These are phyloP conservation scores for Aspergillus haitiensis DNA, from an alignment of 495 filamentous ascomycete genomes.

Conservation along the genomic window DNA sequence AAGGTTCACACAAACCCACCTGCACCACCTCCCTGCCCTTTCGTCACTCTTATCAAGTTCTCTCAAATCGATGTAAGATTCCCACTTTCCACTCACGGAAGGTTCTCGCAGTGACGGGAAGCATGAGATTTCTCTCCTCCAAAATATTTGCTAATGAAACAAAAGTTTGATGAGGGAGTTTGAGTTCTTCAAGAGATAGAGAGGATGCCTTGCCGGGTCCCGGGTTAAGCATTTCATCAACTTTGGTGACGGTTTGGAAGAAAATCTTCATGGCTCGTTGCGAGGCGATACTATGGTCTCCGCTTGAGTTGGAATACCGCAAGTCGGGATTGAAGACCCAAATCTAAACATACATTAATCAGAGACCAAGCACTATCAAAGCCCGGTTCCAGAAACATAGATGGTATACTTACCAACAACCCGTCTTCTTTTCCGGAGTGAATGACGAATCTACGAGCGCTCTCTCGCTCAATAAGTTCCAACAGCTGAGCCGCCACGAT, in stretches of 20 bases:
- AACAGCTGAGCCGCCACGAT: slow-evolving; percentile 54
- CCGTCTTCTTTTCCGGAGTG: slow-evolving; percentile 41
- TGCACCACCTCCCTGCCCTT: too few relatives aligned
- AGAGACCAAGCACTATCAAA: slow-evolving; percentile 34
- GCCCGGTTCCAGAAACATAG: slow-evolving; percentile 8
- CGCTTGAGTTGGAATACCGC: slow-evolving; percentile 56
- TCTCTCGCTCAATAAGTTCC: slow-evolving; percentile 51
- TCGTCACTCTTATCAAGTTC: neutral
- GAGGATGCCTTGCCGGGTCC: slow-evolving; percentile 42
- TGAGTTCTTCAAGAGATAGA: slow-evolving; percentile 64
- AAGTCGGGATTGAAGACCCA: slow-evolving; percentile 76
- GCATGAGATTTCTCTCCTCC: slow-evolving; percentile 48
- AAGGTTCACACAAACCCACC: too few relatives aligned
- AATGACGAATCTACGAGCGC: slow-evolving; percentile 48
- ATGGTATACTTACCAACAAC: slow-evolving; percentile 37
- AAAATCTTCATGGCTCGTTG: slow-evolving; percentile 67
- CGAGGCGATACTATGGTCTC: slow-evolving; percentile 31
- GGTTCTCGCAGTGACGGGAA: slow-evolving; percentile 55
- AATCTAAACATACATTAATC: slow-evolving; percentile 38
- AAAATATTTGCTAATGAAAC: slow-evolving; percentile 44
- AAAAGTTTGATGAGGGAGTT: slow-evolving; percentile 54
- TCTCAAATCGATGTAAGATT: slow-evolving; percentile 51
- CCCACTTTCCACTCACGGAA: slow-evolving; percentile 70
- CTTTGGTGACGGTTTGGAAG: slow-evolving; percentile 52
- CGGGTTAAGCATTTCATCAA: slow-evolving; percentile 54